Evolutionary conservation across 1,139 yeast genomes (phyloP).

Genomic region (Arxiozyma slooffiae): DNA sequence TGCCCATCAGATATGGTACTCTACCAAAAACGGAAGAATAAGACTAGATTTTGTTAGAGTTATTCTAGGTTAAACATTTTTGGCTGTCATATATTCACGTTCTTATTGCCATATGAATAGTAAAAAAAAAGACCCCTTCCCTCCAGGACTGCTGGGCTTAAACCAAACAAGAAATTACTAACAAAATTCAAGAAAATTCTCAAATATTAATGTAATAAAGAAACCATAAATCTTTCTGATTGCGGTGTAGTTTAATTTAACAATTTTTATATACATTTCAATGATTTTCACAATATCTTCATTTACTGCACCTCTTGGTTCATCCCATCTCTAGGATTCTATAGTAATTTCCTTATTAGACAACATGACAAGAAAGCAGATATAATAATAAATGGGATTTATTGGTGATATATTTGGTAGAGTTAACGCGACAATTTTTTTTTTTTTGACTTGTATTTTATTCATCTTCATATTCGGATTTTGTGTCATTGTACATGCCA

Average conservation of each 20-base stretch:
- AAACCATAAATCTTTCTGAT: conserved; percentile 26
- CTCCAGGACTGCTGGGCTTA: conserved; percentile 26
- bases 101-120: conserved; percentile 34
- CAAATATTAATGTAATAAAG: conserved; percentile 9
- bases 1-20: conserved; percentile 45
- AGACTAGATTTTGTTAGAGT: conserved; percentile 46
- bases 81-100: conserved; percentile 38
- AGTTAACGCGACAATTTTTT: conserved; percentile 38
- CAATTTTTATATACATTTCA: conserved; percentile 49
- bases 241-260: conserved; percentile 48
- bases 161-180: conserved; percentile 10
- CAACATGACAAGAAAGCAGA: conserved; percentile 58
- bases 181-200: conserved; percentile 8
- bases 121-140: conserved; percentile 39
- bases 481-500: conserved; percentile 42
- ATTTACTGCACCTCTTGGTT: conserved; percentile 52
- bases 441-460: conserved; percentile 23
- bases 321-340: conserved; percentile 47
- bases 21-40: conserved; percentile 34
- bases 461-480: conserved; percentile 32
- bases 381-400: conserved; percentile 52
- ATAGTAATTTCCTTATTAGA: conserved; percentile 51
- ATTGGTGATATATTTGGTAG: conserved; percentile 53
- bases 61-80: conserved; percentile 58
- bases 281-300: conserved; percentile 53